Percentiles rank a stretch among this genome's conserved stretches.
These are phyloP conservation scores for Amanita exitialis DNA, from an alignment of 768 basidiomycete species.

Conservation along the genomic window DNA sequence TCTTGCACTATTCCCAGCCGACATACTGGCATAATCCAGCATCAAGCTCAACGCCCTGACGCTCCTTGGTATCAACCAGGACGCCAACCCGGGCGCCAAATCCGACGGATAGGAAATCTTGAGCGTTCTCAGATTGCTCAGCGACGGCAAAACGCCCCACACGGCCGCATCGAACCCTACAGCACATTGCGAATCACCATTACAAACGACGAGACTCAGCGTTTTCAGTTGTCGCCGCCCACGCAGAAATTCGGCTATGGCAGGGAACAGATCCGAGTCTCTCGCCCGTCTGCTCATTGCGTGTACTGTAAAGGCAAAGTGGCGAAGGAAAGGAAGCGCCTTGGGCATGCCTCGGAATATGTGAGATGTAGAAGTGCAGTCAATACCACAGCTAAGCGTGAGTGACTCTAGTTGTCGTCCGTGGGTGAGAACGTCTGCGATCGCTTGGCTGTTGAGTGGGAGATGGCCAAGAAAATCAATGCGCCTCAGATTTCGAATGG, in stretches of 20 bases:
- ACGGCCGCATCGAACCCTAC: conserved; percentile 61
- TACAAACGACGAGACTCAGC: conserved; percentile 38
- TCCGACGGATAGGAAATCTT: conserved; percentile 57
- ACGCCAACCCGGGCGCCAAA: conserved; percentile 49
- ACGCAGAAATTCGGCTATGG: conserved; percentile 57
- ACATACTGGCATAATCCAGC: conserved; percentile 23
- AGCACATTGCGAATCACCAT: conserved; percentile 32
- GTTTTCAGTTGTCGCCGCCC: conserved; percentile 41
- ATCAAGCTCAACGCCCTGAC: conserved; percentile 38
- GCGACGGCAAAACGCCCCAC: conserved; percentile 60
- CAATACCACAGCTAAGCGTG: conserved; percentile 42
- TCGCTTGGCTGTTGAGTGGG: conserved; percentile 35
- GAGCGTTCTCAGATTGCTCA: conserved; percentile 41
- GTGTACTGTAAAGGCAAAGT: conserved; percentile 50
- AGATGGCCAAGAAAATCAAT: conserved; percentile 54
- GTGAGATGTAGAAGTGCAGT: conserved; percentile 37
- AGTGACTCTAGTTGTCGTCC: conserved; percentile 59
- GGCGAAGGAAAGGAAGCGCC: conserved; percentile 51
- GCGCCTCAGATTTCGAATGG: conserved; percentile 53
- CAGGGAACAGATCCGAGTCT: conserved; percentile 59
- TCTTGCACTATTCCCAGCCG: conserved; percentile 19
- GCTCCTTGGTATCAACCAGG: conserved; percentile 55
- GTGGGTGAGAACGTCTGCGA: conserved; percentile 49
- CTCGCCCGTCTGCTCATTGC: conserved; percentile 29
- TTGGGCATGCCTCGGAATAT: conserved; percentile 32